phyloP scores from a whole-genome alignment of 306 rosid species.

The Luffa acutangula region DNA sequence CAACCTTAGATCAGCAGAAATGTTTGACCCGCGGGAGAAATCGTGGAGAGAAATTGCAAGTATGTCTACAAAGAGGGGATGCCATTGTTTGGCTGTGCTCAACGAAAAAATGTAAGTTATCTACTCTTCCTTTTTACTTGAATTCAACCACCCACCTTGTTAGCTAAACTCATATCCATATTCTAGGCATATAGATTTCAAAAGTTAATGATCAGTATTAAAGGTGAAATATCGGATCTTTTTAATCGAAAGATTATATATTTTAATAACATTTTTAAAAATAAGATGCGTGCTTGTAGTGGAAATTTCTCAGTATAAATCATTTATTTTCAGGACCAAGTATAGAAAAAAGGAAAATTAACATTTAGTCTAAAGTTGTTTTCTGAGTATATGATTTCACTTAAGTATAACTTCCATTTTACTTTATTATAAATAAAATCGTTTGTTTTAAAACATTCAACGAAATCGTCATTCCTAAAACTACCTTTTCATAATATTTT shows the following conservation, averaged over 20 bases:
- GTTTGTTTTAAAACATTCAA: neutral
- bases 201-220: neutral
- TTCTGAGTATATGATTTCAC: too few species aligned
- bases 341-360: too few species aligned
- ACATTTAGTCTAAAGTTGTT: neutral
- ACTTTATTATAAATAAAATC: neutral
- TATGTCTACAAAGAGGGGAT: constrained; percentile 25
- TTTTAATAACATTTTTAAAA: neutral
- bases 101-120: constrained; percentile 30
- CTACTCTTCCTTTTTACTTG: neutral
- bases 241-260: neutral
- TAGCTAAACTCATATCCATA: neutral
- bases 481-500: neutral
- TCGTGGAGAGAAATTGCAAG: constrained; percentile 24
- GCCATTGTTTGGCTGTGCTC: constrained; percentile 25
- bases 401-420: neutral
- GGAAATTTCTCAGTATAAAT: too few species aligned
- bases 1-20: constrained; percentile 27
- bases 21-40: constrained; percentile 29
- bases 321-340: too few species aligned
- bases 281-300: neutral
- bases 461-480: neutral
- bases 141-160: neutral
- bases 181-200: neutral
- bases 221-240: neutral